Base-by-base conservation (phyloP, 371 early-diverging fungal species). In the Entomophthora muscae region DNA sequence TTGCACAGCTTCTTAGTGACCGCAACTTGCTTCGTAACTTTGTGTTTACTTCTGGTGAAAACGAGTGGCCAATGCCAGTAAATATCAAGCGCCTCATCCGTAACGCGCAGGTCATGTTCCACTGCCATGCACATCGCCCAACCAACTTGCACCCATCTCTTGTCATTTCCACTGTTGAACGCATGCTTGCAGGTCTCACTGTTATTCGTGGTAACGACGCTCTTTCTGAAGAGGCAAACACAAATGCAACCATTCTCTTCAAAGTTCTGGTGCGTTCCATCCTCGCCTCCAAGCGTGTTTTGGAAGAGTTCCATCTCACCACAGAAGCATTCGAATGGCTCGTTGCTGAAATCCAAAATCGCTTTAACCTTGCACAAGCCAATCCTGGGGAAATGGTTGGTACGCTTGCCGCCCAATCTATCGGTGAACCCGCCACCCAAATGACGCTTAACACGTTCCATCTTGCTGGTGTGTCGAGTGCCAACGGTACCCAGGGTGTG, bases 391-490 rank as follows among this genome's bases (percentile, higher is more conserved):
- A 99, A 80, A 99, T 99, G 99, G 95, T 99, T 29, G 99, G 99
- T 42, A 95, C 95, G 10, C 79, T 99, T 67, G 98, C 99, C 42
- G 98, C 98, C 13, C 99, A 99, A 76, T 95, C 95, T 53, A 98
- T 99, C 77, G 99, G 99, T 75, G 98, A 99, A 75, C 99, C 99
- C 58, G 98, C 99, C 22, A 99, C 99, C 23, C 99, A 99, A 72
- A 99, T 99, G 99, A 99, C 99, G 26, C 76, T 99, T 65, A 99
- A 99, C 74, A 99, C 98, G 63, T 98, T 99, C 91, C 99, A 99
- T 78, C 88, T 86, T 76, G 99, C 99, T 66, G 99, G 99, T 86
- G 98, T 99, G 57, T 83, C 92, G 42, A 87, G 87, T 67, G 93
- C 94, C 77, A 95, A 94, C 70, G 97, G 98, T 17, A 99, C 98